Conservation (phyloP, 2,329 filamentous ascomycete genomes). For the Eutypa lata region DNA sequence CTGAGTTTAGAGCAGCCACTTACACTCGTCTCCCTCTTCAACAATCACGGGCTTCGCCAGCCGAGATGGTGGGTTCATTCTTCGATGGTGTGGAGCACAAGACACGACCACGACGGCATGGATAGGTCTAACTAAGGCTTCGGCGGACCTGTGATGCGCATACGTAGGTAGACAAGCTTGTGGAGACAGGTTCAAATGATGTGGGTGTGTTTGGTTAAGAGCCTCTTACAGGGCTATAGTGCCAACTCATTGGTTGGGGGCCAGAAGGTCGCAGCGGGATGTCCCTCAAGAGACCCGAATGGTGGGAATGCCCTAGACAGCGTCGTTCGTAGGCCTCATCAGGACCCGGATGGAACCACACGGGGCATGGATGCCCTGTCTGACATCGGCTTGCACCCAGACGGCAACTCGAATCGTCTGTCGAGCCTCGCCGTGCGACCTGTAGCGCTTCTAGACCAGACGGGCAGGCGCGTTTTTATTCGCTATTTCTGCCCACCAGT, state of each 20-base stretch:
- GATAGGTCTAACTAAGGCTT: slow-evolving; percentile 11
- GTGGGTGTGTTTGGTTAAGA: slow-evolving; percentile 28
- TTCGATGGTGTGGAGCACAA: slow-evolving; percentile 9
- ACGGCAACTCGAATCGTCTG: background rate
- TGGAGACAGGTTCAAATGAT: slow-evolving; percentile 14
- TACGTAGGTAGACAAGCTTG: slow-evolving; percentile 8
- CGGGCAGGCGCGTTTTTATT: background rate
- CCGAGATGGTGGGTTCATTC: slow-evolving; percentile 1
- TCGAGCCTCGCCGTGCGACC: background rate
- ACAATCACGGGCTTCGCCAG: background rate
- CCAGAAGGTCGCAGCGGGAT: slow-evolving; percentile 20
- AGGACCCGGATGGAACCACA: background rate
- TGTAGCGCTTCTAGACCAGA: background rate
- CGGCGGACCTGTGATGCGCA: background rate
- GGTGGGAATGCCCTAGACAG: background rate
- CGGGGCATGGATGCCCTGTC: background rate
- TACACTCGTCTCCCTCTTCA: slow-evolving; percentile 4
- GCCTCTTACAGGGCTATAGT: slow-evolving; percentile 21
- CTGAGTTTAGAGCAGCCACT: slow-evolving; percentile 11
- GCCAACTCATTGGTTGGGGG: slow-evolving; percentile 26
- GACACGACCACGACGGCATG: slow-evolving; percentile 4
- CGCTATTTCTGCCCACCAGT: background rate
- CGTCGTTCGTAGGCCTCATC: background rate
- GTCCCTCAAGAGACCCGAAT: slow-evolving; percentile 19
- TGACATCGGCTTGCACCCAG: background rate